Base-by-base conservation (phyloP, 768 basidiomycete species). In the Mycena metata region DNA sequence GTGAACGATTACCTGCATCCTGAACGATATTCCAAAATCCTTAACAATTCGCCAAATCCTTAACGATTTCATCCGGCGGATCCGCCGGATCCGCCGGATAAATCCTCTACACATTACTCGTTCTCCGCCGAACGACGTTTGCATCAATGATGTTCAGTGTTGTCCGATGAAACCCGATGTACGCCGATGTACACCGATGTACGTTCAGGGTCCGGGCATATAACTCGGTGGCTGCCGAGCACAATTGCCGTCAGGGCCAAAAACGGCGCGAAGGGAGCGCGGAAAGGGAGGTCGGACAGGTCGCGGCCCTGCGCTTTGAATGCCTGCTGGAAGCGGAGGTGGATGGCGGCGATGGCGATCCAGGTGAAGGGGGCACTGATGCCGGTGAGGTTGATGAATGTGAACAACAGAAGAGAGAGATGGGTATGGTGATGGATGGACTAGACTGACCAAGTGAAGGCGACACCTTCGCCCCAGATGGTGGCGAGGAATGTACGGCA, bases 341-440 rank as follows among this genome's bases (percentile, higher is more conserved):
- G 86, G 39, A 87, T 88, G 36, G 81, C 19, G 11, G 83, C 85
- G 66, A 90, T 88, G 33, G 86, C 84, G 26, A 84, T 85, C 90
- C 91, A 92, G 46, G 90, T 89, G 66, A 92, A 83, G 55, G 92
- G 79, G 2, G 89, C 88, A 1, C 88, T 90, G 50, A 92, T 88
- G 46, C 91, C 90, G 10, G 88, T 88, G 58, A 91, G 79, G 70
- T 90, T 88, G 56, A 90, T 79, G 12, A 91, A 80, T 58, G 58
- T 67, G 58, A 2, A 4, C 30, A 21, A 11, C 21, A 43, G 16
- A 24, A 7, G 17, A 36, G 2, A 30, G 11, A 49, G 21, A 36
- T 17, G 52, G n/a, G 62, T 5, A 1, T 21, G 30, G 15, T 41
- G 8, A 8, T 52, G 11, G 45, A 52, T n/a, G n/a, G n/a, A n/a